These are phyloP conservation scores for Corylus avellana DNA, from an alignment of 306 rosid species.

Conservation along the genomic window DNA sequence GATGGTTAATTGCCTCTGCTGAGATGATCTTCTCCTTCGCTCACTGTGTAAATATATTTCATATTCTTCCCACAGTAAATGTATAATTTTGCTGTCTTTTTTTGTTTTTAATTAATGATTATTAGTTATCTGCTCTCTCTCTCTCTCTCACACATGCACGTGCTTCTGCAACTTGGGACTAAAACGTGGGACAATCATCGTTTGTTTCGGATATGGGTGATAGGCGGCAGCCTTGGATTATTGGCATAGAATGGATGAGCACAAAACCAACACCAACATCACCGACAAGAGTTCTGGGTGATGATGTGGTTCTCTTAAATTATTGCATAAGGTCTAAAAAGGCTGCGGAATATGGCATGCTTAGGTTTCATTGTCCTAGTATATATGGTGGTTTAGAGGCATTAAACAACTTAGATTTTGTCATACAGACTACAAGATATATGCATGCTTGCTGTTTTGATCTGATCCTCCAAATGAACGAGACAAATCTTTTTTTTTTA, in stretches of 20 bases:
- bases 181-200: no score
- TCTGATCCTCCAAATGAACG: neutral
- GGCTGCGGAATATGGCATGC: neutral
- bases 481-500: neutral
- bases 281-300: neutral
- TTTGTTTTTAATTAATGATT: neutral
- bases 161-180: no score
- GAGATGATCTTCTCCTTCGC: neutral
- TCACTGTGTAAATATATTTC: slow-evolving; percentile 28
- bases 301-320: neutral
- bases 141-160: neutral
- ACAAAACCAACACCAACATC: no score
- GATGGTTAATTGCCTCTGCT: neutral
- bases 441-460: neutral
- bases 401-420: no score
- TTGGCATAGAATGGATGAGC: no score
- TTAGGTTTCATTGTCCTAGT: neutral
- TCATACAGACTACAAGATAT: no score
- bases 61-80: slow-evolving; percentile 13
- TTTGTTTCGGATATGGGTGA: no score
- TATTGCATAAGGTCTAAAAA: neutral
- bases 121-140: neutral
- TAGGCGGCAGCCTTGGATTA: no score
- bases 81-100: slow-evolving; percentile 22
- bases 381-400: slow-evolving; percentile 2